Conservation (phyloP, 106 monocot species). For the Acanthochlamys bracteata region DNA sequence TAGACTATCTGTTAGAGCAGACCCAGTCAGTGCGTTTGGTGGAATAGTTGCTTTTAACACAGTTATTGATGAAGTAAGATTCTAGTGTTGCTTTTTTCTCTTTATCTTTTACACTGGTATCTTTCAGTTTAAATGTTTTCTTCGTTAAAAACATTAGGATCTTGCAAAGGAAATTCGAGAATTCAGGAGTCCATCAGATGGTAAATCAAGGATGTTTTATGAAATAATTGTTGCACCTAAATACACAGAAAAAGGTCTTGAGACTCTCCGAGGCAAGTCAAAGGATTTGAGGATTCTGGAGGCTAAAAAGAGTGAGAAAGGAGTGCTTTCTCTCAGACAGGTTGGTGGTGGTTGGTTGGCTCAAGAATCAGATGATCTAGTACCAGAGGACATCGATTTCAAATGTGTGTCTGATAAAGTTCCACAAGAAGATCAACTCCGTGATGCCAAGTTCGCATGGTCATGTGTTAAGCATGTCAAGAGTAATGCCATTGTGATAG, state of each 20-base stretch:
- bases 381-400: conserved; percentile 67
- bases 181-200: conserved; percentile 87
- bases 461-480: conserved; percentile 97
- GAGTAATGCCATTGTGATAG: conserved; percentile 97
- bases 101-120: neutral
- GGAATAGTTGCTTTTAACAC: conserved; percentile 97
- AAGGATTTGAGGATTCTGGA: conserved; percentile 91
- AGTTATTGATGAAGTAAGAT: conserved; percentile 66
- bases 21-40: conserved; percentile 95
- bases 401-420: conserved; percentile 42
- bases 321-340: conserved; percentile 83
- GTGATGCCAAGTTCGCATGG: conserved; percentile 92
- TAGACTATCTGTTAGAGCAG: conserved; percentile 83
- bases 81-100: neutral
- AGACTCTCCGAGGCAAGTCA: conserved; percentile 82
- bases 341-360: conserved; percentile 88
- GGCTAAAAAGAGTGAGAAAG: conserved; percentile 70
- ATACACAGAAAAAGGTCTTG: conserved; percentile 84
- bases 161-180: conserved; percentile 98
- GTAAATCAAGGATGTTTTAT: conserved; percentile 89
- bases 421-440: conserved; percentile 41
- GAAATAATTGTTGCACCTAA: conserved; percentile 92
- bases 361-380: conserved; percentile 82
- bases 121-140: too few species aligned
- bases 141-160: conserved; percentile 44